Percentiles rank a stretch among this genome's conserved stretches.
Conservation (phyloP, 2,329 filamentous ascomycete genomes). For the Albophoma yamanashiensis region DNA sequence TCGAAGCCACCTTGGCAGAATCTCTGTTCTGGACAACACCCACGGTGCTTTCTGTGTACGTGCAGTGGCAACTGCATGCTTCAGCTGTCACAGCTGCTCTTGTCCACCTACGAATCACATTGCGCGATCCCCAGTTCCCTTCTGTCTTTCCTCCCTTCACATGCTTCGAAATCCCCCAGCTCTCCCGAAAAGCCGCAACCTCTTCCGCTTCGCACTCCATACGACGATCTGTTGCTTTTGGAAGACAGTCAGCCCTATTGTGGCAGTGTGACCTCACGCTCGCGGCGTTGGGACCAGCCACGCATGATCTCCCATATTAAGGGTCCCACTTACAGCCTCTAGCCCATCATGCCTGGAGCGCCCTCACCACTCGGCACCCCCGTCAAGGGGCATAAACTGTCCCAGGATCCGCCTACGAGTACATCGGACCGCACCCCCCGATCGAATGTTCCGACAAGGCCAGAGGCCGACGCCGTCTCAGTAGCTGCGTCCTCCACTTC, state of each 20-base stretch:
- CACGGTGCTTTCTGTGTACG: background rate
- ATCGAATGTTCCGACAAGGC: background rate
- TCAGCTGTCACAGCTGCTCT: background rate
- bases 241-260: background rate
- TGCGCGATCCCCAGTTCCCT: background rate
- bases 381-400: conserved; percentile 5
- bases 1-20: background rate
- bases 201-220: background rate
- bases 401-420: background rate
- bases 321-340: background rate
- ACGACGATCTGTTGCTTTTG: background rate
- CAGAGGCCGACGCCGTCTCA: background rate
- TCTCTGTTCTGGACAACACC: background rate
- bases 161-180: background rate
- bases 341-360: conserved; percentile 14
- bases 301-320: conserved; percentile 1
- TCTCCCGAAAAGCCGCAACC: background rate
- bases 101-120: background rate
- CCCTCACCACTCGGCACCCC: background rate
- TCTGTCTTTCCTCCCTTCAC: background rate
- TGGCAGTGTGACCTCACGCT: background rate
- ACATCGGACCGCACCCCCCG: background rate
- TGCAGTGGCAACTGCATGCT: no score
- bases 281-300: background rate
- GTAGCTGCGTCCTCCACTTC: background rate